Evolutionary conservation across 2,329 filamentous ascomycete species (phyloP), one percentile per base, ranked within the genome.

Genomic region (Thielaviopsis musarum): DNA sequence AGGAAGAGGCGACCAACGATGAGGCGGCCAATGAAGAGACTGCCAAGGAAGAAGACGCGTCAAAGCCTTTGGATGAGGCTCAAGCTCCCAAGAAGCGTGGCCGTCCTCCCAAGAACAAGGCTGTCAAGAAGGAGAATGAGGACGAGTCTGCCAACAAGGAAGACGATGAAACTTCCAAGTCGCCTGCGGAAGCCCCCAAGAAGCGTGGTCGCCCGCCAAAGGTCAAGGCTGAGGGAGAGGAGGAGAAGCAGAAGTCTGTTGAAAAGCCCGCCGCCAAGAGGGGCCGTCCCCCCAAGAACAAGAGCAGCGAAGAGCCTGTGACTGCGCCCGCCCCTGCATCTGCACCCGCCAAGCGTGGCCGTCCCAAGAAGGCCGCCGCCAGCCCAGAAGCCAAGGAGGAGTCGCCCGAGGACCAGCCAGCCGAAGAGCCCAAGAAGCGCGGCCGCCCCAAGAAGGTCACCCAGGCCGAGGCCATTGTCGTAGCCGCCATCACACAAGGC

Each of bases 1-100:
- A 67, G 4, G 65, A 70, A 19, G 68, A 70, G n/a, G n/a, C n/a
- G n/a, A n/a, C n/a, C n/a, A n/a, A n/a, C n/a, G n/a, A n/a, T n/a
- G 38, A 54, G 13, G 52, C 45, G 17, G 45, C 12, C 5, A 61
- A 72, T 66, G 62, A 70, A 62, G 55, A 19, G 3, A 68, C 70
- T 10, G 69, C 70, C 7, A 67, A 67, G 4, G 65, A 70, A 19
- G 68, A 70, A 15, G 65, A 72, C 61, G 68, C 69, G 13, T 66
- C 55, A 34, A 59, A 41, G 57, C 12, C 58, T 19, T n/a, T 41
- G 7, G 58, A 54, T 7, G n/a, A 38, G 34, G 22, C 49, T 34
- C 30, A 34, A n/a, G 22, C 17, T 19, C 59, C 59, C 7, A 63
- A 61, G 58, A 60, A 60, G 56, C 55, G 58, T 28, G 61, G 54